Conservation (phyloP, 305 asterid genomes). For the Fraxinus angustifolia region DNA sequence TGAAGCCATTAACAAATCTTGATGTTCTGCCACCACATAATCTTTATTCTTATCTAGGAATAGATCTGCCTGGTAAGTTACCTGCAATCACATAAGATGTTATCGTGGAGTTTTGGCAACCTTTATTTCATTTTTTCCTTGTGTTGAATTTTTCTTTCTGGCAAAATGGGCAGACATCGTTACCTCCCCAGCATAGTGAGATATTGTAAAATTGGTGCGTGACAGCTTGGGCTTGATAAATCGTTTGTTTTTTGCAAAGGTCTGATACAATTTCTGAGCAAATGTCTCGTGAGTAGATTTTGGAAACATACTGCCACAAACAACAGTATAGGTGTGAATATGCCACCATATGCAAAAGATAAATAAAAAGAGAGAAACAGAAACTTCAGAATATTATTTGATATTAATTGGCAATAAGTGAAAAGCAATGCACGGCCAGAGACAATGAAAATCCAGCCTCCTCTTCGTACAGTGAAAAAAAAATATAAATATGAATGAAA, state of each 20-base stretch:
- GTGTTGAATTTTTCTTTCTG: neutral
- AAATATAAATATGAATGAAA: neutral
- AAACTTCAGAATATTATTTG: conserved; percentile 6
- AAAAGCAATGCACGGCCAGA: neutral
- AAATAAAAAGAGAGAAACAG: neutral
- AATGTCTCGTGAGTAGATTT: conserved; percentile 99
- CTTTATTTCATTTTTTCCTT: neutral
- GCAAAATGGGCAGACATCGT: conserved; percentile 12
- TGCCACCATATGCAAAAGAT: conserved; percentile 8
- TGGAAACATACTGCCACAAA: conserved; percentile 90
- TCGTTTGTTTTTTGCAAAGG: conserved; percentile 82
- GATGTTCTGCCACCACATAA: conserved; percentile 99
- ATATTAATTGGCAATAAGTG: conserved; percentile 23
- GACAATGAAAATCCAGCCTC: neutral
- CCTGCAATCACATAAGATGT: conserved; percentile 49
- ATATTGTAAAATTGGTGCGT: conserved; percentile 88
- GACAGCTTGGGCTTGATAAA: conserved; percentile 98
- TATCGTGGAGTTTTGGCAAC: conserved; percentile 8
- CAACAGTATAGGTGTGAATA: conserved; percentile 20
- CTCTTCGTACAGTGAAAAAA: neutral
- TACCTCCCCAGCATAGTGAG: conserved; percentile 99
- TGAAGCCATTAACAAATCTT: conserved; percentile 87
- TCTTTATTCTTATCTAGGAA: conserved; percentile 98
- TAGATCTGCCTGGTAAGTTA: conserved; percentile 82
- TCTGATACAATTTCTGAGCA: conserved; percentile 98